Conservation (phyloP, 805 yeast genomes). For the Wickerhamomyces strasburgensis region DNA sequence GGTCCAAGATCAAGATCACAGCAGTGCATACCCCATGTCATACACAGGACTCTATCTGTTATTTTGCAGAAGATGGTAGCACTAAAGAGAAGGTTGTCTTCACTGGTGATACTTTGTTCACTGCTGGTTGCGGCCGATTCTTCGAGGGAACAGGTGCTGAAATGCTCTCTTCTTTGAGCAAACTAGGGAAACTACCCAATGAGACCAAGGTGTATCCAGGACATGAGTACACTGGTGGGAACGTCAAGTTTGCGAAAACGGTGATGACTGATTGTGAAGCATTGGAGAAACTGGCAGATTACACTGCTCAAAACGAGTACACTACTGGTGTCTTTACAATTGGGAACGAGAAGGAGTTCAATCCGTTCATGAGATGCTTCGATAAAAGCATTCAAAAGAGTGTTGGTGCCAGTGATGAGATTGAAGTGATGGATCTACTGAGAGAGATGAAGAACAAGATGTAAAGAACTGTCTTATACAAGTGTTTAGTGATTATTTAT, state of each 20-base stretch:
- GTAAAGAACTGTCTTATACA: too few species aligned
- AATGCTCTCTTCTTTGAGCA: slow-evolving; percentile 68
- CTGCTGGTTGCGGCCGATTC: slow-evolving; percentile 94
- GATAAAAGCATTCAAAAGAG: slow-evolving; percentile 60
- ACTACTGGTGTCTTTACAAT: slow-evolving; percentile 88
- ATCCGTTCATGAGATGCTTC: slow-evolving; percentile 81
- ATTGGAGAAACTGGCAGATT: slow-evolving; percentile 49
- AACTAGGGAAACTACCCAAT: slow-evolving; percentile 56
- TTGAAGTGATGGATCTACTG: slow-evolving; percentile 64
- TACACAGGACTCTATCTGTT: slow-evolving; percentile 94
- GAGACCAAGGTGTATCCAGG: slow-evolving; percentile 85
- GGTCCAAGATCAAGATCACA: slow-evolving; percentile 57
- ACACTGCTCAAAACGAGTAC: slow-evolving; percentile 48
- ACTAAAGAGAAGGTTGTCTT: slow-evolving; percentile 72
- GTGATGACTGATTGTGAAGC: slow-evolving; percentile 38
- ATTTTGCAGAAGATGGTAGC: slow-evolving; percentile 56
- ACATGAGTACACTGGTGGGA: slow-evolving; percentile 88
- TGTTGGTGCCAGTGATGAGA: slow-evolving; percentile 46
- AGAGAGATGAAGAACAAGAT: slow-evolving; percentile 69
- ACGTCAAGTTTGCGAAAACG: slow-evolving; percentile 70
- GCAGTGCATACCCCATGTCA: slow-evolving; percentile 97
- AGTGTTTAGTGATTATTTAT: too few species aligned
- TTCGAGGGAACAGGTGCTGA: slow-evolving; percentile 85
- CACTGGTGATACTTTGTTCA: slow-evolving; percentile 94
- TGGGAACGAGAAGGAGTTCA: slow-evolving; percentile 72